Evolutionary conservation across 306 rosid genomes (phyloP).

Genomic region (Cercis canadensis): DNA sequence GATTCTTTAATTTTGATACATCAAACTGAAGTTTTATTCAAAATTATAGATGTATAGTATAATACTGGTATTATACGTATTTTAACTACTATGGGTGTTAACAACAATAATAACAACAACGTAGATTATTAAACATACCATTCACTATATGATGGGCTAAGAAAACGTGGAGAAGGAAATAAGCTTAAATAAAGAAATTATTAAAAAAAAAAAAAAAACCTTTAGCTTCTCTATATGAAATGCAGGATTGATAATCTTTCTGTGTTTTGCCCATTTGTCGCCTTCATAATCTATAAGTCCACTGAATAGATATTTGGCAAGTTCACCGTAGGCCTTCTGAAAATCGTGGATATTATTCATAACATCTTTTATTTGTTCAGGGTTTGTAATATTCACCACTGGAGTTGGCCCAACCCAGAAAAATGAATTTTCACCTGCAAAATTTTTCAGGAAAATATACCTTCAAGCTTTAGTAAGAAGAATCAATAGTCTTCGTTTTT

Average conservation of each 20-base stretch:
- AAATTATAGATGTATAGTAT: no score
- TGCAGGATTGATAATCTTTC: slow-evolving; percentile 47
- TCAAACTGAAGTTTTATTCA: no score
- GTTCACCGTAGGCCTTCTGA: no score
- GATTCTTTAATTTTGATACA: no score
- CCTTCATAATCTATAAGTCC: slow-evolving; percentile 29
- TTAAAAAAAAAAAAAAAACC: neutral
- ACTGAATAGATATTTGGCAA: neutral
- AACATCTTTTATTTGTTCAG: slow-evolving; percentile 29
- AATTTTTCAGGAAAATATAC: no score
- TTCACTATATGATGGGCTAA: no score
- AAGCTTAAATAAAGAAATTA: neutral
- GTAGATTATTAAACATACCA: no score
- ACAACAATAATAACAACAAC: no score
- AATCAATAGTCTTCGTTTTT: no score
- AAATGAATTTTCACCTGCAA: slow-evolving; percentile 28
- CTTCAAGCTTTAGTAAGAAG: no score
- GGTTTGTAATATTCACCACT: slow-evolving; percentile 30
- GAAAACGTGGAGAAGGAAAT: neutral
- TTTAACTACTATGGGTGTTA: no score
- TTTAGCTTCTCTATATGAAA: slow-evolving; percentile 30
- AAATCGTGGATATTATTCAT: slow-evolving; percentile 14
- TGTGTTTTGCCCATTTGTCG: slow-evolving; percentile 48
- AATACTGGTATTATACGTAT: no score
- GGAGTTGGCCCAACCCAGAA: slow-evolving; percentile 32